These are phyloP conservation scores for Polychaeton citri DNA, from an alignment of 2,329 filamentous ascomycete genomes.

Conservation along the genomic window DNA sequence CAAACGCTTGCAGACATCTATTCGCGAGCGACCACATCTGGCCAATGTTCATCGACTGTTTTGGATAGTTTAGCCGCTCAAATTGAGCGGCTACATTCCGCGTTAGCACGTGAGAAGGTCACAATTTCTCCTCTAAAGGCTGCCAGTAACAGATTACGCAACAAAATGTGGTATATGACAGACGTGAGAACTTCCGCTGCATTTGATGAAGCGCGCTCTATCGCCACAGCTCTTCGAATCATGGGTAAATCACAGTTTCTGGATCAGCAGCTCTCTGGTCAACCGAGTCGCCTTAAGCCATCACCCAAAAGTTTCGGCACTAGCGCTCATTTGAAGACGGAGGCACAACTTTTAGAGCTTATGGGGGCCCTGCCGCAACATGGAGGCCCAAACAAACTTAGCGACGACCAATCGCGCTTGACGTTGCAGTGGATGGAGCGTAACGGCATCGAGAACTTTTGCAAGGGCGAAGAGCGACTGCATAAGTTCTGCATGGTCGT, in stretches of 20 bases:
- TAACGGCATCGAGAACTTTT: conserved; percentile 80
- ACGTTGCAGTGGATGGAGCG: conserved; percentile 72
- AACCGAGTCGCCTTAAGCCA: conserved; percentile 26
- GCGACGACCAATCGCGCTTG: conserved; percentile 85
- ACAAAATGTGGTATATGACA: conserved; percentile 98
- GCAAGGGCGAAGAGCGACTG: conserved; percentile 84
- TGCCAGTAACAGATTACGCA: conserved; percentile 50
- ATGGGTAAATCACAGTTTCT: conserved; percentile 51
- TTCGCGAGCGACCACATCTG: no score
- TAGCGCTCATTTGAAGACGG: conserved; percentile 61
- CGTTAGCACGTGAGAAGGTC: no score
- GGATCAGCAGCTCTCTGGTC: conserved; percentile 5
- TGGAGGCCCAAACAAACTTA: conserved; percentile 85
- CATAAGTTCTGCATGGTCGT: conserved; percentile 89
- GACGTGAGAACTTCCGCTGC: conserved; percentile 81
- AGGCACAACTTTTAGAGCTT: conserved; percentile 75
- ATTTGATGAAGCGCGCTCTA: conserved; percentile 76
- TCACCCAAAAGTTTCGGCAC: conserved; percentile 31
- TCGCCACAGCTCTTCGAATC: conserved; percentile 75
- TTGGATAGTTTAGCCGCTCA: no score
- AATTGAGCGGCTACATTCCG: no score
- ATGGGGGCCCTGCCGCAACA: conserved; percentile 71
- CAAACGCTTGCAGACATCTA: no score
- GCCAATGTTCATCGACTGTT: no score
- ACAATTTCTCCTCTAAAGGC: neutral